Conservation (phyloP, 768 basidiomycete genomes). For the Boletus fagicola region DNA sequence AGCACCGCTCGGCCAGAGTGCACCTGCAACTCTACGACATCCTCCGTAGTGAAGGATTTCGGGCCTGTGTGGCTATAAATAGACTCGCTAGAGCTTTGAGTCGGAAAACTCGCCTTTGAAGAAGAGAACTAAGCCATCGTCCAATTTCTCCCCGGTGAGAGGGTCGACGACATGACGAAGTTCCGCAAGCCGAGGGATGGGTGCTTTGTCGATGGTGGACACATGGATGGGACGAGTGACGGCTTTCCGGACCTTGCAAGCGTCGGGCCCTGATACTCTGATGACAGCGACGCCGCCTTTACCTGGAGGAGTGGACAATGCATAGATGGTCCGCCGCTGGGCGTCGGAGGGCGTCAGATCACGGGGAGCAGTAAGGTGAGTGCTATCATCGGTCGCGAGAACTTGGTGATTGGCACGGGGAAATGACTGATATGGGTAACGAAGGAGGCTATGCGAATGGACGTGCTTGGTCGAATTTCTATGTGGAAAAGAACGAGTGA, state of each 20-base stretch:
- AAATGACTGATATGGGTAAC: slow-evolving; percentile 15
- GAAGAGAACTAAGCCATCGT: slow-evolving; percentile 79
- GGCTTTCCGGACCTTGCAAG: slow-evolving; percentile 55
- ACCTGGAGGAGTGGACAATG: slow-evolving; percentile 83
- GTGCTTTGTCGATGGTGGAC: slow-evolving; percentile 25
- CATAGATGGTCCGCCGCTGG: slow-evolving; percentile 79
- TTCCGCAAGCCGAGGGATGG: slow-evolving; percentile 65
- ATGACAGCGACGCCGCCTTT: slow-evolving; percentile 83
- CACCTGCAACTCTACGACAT: slow-evolving; percentile 79
- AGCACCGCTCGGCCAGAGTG: slow-evolving; percentile 86
- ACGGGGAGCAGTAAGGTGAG: background rate
- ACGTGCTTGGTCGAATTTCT: slow-evolving; percentile 25
- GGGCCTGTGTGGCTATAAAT: slow-evolving; percentile 47
- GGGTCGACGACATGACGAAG: slow-evolving; percentile 71
- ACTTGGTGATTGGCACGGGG: background rate
- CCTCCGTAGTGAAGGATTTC: slow-evolving; percentile 80
- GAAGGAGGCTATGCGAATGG: slow-evolving; percentile 18
- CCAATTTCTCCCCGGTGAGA: slow-evolving; percentile 56
- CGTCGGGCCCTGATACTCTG: slow-evolving; percentile 78
- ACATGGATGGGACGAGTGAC: slow-evolving; percentile 46
- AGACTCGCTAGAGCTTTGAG: background rate
- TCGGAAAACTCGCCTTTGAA: slow-evolving; percentile 58
- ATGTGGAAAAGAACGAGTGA: slow-evolving; percentile 19
- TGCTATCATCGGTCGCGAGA: background rate
- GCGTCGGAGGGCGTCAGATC: slow-evolving; percentile 40